Evolutionary conservation across 2,329 filamentous ascomycete species (phyloP).

Genomic region (Nemania bipapillata): DNA sequence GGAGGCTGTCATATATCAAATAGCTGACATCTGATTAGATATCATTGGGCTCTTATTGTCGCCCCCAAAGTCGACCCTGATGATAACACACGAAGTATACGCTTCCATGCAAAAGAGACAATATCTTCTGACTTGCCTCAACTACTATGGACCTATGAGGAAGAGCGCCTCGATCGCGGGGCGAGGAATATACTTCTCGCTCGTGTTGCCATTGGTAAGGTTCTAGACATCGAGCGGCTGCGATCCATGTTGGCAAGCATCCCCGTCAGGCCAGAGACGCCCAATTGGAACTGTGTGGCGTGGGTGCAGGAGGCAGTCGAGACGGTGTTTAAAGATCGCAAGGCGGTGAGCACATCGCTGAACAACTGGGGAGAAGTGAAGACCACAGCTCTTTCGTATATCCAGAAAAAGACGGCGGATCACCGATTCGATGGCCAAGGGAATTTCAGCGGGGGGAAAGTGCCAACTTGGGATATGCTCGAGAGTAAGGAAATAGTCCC

Average conservation of each 20-base stretch:
- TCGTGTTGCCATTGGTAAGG: conserved; percentile 49
- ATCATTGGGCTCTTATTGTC: conserved; percentile 55
- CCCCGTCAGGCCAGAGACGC: conserved; percentile 46
- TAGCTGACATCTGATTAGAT: conserved; percentile 42
- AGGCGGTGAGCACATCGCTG: conserved; percentile 50
- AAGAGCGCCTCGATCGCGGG: conserved; percentile 30
- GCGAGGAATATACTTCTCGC: conserved; percentile 39
- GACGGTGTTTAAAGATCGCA: conserved; percentile 45
- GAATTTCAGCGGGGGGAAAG: conserved; percentile 48
- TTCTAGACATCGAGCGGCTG: conserved; percentile 47
- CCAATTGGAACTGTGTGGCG: conserved; percentile 57
- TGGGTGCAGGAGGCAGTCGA: conserved; percentile 58
- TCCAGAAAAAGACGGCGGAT: conserved; percentile 53
- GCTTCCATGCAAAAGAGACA: conserved; percentile 52
- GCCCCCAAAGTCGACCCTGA: conserved; percentile 52
- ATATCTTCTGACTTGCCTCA: neutral
- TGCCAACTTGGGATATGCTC: conserved; percentile 55
- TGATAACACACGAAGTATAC: conserved; percentile 37
- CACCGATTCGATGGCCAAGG: conserved; percentile 56
- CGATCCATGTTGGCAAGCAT: conserved; percentile 48
- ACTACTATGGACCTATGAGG: conserved; percentile 44
- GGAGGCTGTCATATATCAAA: neutral
- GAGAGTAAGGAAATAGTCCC: conserved; percentile 36
- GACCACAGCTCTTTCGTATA: conserved; percentile 54
- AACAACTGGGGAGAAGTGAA: conserved; percentile 53